phyloP scores from a whole-genome alignment of 2,329 filamentous ascomycete genomes.

The Boeremia lycopersici region DNA sequence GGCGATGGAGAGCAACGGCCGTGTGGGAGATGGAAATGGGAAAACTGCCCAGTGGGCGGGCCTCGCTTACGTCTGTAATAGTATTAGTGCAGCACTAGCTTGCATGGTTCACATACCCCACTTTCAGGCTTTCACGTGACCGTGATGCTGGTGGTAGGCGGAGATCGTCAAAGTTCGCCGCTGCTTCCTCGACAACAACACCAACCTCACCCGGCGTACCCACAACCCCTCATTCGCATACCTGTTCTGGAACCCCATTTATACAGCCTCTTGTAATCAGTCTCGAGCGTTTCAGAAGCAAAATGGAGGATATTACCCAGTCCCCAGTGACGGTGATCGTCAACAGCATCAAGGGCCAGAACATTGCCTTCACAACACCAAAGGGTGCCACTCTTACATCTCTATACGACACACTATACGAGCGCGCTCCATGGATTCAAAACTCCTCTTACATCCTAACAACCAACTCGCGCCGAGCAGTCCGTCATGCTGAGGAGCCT shows the following conservation, averaged over 20 bases:
- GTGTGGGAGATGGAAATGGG: no score
- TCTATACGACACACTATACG: conserved; percentile 67
- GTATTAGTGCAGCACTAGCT: no score
- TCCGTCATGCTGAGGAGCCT: conserved; percentile 61
- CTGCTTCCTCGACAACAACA: conserved; percentile 2
- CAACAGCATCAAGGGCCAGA: conserved; percentile 81
- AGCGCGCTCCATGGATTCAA: conserved; percentile 63
- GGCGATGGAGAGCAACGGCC: conserved; percentile 14
- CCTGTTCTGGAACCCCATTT: not conserved
- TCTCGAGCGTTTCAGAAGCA: not conserved
- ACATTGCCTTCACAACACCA: conserved; percentile 80
- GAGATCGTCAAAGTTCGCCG: conserved; percentile 12
- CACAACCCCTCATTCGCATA: not conserved
- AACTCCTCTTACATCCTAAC: conserved; percentile 74
- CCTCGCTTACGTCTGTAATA: no score
- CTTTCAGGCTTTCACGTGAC: not conserved
- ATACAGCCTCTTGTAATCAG: not conserved
- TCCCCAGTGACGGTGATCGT: conserved; percentile 67
- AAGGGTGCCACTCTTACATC: conserved; percentile 70
- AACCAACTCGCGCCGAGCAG: conserved; percentile 76
- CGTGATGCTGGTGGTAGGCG: no score
- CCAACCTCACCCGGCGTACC: not conserved
- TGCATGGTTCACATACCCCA: not conserved
- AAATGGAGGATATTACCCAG: conserved; percentile 33
- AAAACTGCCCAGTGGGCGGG: no score